Evolutionary conservation across 1,284 basidiomycete species (phyloP).

Genomic region (Irpex sp.): DNA sequence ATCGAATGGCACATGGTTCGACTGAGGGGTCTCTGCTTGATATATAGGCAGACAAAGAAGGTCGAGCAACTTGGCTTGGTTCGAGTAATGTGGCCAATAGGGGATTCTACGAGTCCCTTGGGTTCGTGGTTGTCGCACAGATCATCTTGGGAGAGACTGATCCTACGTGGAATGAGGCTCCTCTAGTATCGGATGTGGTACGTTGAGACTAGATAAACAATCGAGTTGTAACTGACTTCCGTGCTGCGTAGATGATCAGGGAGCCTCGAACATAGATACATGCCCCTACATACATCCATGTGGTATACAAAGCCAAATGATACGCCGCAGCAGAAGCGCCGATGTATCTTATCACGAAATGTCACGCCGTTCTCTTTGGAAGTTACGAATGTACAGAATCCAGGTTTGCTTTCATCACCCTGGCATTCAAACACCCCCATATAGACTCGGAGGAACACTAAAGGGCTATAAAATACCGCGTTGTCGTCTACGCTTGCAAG

Average conservation of each 20-base stretch:
- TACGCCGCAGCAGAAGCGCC: no score
- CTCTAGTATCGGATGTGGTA: constrained; percentile 3
- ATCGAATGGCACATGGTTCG: no score
- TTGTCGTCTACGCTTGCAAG: no score
- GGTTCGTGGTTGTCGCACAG: neutral
- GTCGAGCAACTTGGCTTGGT: constrained; percentile 5
- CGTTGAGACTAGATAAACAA: neutral
- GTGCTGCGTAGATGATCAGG: neutral
- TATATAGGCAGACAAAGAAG: constrained; percentile 4
- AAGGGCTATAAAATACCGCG: no score
- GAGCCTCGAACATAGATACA: neutral
- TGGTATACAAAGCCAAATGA: no score
- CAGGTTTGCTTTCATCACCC: constrained; percentile 21
- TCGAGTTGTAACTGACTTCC: neutral
- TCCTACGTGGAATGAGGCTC: constrained; percentile 8
- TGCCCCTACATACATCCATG: no score
- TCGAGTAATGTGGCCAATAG: constrained; percentile 11
- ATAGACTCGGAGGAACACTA: no score
- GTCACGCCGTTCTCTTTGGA: no score
- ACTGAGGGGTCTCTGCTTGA: neutral
- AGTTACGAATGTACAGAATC: neutral
- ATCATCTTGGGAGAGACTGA: constrained; percentile 7
- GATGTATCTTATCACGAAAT: no score
- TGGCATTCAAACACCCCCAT: no score
- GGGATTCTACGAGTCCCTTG: constrained; percentile 8